Evolutionary conservation across 345 rosid species (phyloP).

Genomic region (Odontarrhena argentea): DNA sequence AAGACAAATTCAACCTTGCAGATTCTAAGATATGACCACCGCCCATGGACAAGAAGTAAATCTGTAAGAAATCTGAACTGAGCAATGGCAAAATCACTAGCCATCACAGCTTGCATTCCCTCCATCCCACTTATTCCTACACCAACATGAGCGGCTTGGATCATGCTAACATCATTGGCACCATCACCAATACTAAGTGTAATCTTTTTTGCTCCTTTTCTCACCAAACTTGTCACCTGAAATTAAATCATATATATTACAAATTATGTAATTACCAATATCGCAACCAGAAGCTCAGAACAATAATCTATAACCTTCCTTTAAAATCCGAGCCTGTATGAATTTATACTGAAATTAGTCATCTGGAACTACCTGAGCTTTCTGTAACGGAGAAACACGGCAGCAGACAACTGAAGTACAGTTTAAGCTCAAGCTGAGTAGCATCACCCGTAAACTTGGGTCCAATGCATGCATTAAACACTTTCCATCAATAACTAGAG

Average conservation of each 20-base stretch:
- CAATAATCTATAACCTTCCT: constrained; percentile 1
- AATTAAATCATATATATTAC: constrained; percentile 12
- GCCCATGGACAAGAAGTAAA: constrained; percentile 97
- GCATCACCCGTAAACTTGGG: constrained; percentile 75
- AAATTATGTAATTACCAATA: neutral
- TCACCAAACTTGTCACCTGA: constrained; percentile 94
- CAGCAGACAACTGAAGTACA: constrained; percentile 98
- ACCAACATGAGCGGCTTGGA: constrained; percentile 99
- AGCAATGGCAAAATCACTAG: constrained; percentile 99
- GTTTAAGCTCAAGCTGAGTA: constrained; percentile 92
- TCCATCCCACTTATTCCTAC: constrained; percentile 98
- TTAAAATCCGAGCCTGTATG: neutral
- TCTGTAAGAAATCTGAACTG: constrained; percentile 94
- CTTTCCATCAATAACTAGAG: constrained; percentile 94
- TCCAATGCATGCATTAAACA: constrained; percentile 97
- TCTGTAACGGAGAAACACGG: constrained; percentile 98
- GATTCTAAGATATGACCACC: constrained; percentile 97
- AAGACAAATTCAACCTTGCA: constrained; percentile 74
- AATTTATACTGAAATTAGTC: neutral
- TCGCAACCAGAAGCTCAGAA: constrained; percentile 11
- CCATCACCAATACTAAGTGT: constrained; percentile 99
- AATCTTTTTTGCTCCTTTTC: constrained; percentile 93
- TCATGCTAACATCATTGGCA: constrained; percentile 99
- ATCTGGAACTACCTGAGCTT: constrained; percentile 76
- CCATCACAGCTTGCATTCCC: constrained; percentile 99